These are phyloP conservation scores for Neonectria ditissima DNA, from an alignment of 2,329 filamentous ascomycete species.

Conservation along the genomic window DNA sequence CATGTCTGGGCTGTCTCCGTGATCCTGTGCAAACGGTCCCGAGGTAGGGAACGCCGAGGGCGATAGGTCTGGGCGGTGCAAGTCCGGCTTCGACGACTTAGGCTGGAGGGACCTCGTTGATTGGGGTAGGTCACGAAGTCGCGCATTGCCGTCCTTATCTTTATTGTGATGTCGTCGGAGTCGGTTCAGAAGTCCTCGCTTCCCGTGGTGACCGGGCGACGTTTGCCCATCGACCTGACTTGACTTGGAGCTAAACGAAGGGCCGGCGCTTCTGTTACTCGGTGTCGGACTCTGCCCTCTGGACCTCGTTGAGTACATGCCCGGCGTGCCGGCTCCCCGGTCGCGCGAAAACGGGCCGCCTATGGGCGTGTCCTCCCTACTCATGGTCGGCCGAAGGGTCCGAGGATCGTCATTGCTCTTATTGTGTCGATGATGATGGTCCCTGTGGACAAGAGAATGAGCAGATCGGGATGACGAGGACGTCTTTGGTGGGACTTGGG, in stretches of 20 bases:
- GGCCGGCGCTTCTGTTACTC: constrained; percentile 72
- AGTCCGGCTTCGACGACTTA: constrained; percentile 62
- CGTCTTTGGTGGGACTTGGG: constrained; percentile 67
- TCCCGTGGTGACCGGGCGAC: constrained; percentile 68
- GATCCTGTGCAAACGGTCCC: constrained; percentile 45
- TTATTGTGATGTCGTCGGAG: constrained; percentile 67
- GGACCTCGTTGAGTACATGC: constrained; percentile 61
- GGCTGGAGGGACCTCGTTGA: constrained; percentile 66
- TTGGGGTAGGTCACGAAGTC: constrained; percentile 61
- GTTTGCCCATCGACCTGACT: constrained; percentile 65
- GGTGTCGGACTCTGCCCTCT: constrained; percentile 87
- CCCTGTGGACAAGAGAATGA: constrained; percentile 72
- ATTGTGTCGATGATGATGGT: constrained; percentile 75
- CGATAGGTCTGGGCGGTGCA: constrained; percentile 54
- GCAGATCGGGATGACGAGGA: constrained; percentile 72
- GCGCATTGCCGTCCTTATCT: constrained; percentile 60
- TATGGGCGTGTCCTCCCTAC: constrained; percentile 76
- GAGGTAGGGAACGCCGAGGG: constrained; percentile 52
- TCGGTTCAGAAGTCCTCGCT: constrained; percentile 63
- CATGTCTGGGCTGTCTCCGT: constrained; percentile 47
- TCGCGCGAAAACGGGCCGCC: constrained; percentile 55
- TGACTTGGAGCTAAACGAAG: constrained; percentile 59
- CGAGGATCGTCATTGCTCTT: constrained; percentile 75
- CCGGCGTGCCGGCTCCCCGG: constrained; percentile 64
- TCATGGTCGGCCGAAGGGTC: constrained; percentile 76